Evolutionary conservation across 2,329 filamentous ascomycete species (phyloP).

Genomic region (Stenocarpella maydis): DNA sequence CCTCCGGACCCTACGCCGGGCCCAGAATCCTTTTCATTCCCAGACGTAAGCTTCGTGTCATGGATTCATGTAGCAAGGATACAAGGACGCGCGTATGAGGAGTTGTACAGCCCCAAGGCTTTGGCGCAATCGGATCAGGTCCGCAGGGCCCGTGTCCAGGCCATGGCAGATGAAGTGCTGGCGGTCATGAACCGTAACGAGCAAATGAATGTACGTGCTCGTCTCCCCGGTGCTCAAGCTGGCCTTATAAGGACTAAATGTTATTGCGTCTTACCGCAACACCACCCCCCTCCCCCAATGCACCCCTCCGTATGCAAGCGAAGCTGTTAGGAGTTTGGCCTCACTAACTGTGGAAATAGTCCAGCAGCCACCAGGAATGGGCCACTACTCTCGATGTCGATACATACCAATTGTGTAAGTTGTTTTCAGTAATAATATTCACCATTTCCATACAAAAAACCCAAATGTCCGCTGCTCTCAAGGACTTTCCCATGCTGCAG

Average conservation of each 20-base stretch:
- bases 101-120: neutral
- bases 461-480: no score
- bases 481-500: no score
- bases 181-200: neutral
- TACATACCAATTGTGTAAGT: neutral
- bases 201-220: neutral
- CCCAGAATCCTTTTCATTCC: neutral
- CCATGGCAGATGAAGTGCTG: conserved; percentile 11
- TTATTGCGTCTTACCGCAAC: no score
- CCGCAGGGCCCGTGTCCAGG: neutral
- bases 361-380: neutral
- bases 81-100: conserved; percentile 10
- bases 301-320: no score
- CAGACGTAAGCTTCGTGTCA: neutral
- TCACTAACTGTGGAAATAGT: neutral
- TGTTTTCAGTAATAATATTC: no score
- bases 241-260: neutral
- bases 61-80: conserved; percentile 16
- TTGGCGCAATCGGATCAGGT: neutral
- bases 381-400: neutral
- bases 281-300: no score
- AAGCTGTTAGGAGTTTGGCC: neutral
- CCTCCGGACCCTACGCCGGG: neutral
- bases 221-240: neutral
- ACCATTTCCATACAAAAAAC: no score